Evolutionary conservation across 164 flowering plant species (phyloP), one percentile per base, ranked within the genome.

Genomic region (Amborella trichopoda): DNA sequence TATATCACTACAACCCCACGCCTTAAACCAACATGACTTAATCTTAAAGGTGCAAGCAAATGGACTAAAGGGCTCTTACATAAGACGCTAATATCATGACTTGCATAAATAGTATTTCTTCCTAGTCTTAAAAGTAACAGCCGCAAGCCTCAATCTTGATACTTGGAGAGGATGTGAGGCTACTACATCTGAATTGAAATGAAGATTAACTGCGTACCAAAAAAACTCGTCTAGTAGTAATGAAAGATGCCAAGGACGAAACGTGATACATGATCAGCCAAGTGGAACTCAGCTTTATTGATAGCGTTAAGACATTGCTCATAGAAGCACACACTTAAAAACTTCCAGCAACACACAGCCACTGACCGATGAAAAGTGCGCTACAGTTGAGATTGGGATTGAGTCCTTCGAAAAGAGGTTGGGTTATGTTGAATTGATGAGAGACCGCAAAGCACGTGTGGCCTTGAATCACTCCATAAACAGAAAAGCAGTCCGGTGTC

Each of bases 371-470:
- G 34, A 30, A 30, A 6, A 30, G 34, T 13, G 6, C 13, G 34
- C 13, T 13, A 30, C 34, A 30, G 34, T 30, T 13, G 34, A 30
- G 34, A 13, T 30, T 30, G 34, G 34, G 34, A 13, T 30, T 30
- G 34, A 30, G 6, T 6, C 8, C 40, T 32, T 39, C 24, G 30
- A 61, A 61, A 8, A 39, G 30, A 2, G 44, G 43, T 3, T 40
- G 4, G 1, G 60, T 50, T 24, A 55, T n/a, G 20, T 61, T 55
- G 56, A 61, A 61, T 16, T 25, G 6, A 25, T 61, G 44, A 4
- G 48, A 32, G 12, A 55, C 23, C 24, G 28, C 6, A 22, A 54
- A 49, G 34, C 59, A 60, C 1, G 64, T 60, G 10, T 60, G 59
- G 2, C 44, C 65, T 1, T n/a, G 20, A 32, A 21, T 4, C 6